Evolutionary conservation across 2,329 filamentous ascomycete species (phyloP).

Genomic region (Eutypella sp.): DNA sequence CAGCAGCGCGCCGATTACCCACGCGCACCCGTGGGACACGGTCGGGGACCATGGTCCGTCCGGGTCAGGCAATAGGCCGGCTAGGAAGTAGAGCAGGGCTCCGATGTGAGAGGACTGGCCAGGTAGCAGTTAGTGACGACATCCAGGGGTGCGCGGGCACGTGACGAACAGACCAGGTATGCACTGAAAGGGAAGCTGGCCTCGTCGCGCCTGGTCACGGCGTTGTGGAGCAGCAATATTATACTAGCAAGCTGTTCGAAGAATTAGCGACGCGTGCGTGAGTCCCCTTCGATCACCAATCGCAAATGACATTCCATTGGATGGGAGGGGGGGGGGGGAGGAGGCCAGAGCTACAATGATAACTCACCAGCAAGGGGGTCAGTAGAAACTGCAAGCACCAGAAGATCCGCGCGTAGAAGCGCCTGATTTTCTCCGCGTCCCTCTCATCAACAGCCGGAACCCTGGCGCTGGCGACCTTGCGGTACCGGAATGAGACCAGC

Average conservation of each 20-base stretch:
- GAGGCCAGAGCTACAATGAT: too few relatives aligned
- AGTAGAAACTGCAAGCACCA: conserved; percentile 31
- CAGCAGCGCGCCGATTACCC: conserved; percentile 29
- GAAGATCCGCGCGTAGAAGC: conserved; percentile 29
- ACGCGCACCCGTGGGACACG: conserved; percentile 31
- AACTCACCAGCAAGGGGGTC: conserved; percentile 22
- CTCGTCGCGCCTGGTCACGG: conserved; percentile 23
- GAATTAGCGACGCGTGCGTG: too few relatives aligned
- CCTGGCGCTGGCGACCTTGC: conserved; percentile 19
- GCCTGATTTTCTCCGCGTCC: conserved; percentile 21
- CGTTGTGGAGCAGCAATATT: conserved; percentile 26
- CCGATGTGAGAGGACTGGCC: conserved; percentile 33
- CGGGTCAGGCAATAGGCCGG: conserved; percentile 37
- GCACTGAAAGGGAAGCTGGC: conserved; percentile 34
- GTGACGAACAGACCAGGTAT: conserved; percentile 27
- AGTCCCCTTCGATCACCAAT: too few relatives aligned
- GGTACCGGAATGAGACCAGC: conserved; percentile 31
- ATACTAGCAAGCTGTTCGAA: conserved; percentile 27
- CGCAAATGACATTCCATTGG: too few relatives aligned
- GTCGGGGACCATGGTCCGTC: conserved; percentile 39
- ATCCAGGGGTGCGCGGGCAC: not conserved
- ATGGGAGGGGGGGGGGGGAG: too few relatives aligned
- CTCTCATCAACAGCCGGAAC: conserved; percentile 24
- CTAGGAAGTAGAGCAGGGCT: conserved; percentile 36
- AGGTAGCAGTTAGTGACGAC: conserved; percentile 4